Base-by-base conservation (phyloP, 2,329 filamentous ascomycete species). In the Chaetomiaceae sp. region DNA sequence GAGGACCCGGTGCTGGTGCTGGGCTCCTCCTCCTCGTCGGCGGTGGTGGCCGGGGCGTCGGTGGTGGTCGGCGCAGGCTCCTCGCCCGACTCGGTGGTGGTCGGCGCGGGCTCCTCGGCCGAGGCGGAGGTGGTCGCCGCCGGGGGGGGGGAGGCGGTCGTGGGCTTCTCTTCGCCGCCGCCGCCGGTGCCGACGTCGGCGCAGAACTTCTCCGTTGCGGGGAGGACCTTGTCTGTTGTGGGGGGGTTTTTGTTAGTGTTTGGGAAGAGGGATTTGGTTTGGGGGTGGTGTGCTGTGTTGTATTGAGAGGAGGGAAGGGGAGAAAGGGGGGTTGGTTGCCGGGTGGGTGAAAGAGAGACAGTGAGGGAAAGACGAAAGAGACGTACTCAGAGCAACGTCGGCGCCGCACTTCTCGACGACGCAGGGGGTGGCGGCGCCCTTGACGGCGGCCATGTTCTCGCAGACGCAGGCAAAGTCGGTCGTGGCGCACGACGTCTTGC, bases 151-250 rank as follows among this genome's bases (percentile, higher is more conserved):
- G 51, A 10, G 16, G 30, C 39, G 38, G 34, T 33, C 34, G 45
- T 19, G 44, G n/a, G n/a, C 25, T 17, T 33, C 37, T 1, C 25
- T 8, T 4, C 38, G 33, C 10, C 33, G 45, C 21, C 31, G 38
- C 76, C 70, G 55, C 82, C 79, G 8, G 69, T 60, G 34, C 65
- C 63, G 12, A 84, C 77, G 3, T 80, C 64, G 10, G 73, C 70
- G 21, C 88, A 79, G 50, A 95, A 85, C 40, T 70, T 75, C 9
- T 78, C 66, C 0, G 82, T 82, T 0, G 77, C 73, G 1, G 69
- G 57, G 43, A 64, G 54, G 51, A 64, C 61, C 33, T 62, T 8
- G 49, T 44, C 60, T 63, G 38, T 23, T 25, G 19, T 23, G 25
- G 19, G 17, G 2, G 20, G 14, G 48, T 53, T 47, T 47, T n/a